Conservation (phyloP, 768 basidiomycete genomes). For the Lentinula boryana region DNA sequence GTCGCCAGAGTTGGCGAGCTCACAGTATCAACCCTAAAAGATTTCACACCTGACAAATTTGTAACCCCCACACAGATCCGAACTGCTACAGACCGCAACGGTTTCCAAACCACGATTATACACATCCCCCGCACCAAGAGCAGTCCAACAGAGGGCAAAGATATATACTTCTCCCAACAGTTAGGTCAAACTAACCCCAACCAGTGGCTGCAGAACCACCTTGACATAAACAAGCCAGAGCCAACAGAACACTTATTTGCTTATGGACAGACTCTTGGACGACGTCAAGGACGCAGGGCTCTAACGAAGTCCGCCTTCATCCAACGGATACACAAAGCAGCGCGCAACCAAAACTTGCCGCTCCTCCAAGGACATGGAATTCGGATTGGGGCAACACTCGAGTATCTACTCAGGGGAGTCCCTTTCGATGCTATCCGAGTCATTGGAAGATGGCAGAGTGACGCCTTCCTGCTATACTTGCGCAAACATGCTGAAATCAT, state of each 20-base stretch:
- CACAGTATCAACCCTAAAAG: conserved; percentile 22
- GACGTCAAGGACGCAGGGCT: too few relatives aligned
- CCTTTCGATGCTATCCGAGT: too few relatives aligned
- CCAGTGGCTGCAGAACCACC: conserved; percentile 17
- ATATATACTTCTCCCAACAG: conserved; percentile 26
- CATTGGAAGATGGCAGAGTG: conserved; percentile 17
- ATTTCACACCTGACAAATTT: conserved; percentile 23
- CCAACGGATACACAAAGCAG: conserved; percentile 4
- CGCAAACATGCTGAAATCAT: conserved; percentile 14
- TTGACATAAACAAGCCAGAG: conserved; percentile 22
- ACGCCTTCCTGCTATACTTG: conserved; percentile 16
- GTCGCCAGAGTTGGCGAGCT: conserved; percentile 11
- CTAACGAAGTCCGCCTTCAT: conserved; percentile 20
- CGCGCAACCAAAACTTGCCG: background rate
- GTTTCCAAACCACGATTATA: conserved; percentile 19
- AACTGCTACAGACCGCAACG: conserved; percentile 16
- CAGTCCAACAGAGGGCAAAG: conserved; percentile 17
- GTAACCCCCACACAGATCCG: conserved; percentile 19
- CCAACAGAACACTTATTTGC: conserved; percentile 22
- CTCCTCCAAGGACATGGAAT: conserved; percentile 20
- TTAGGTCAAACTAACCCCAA: conserved; percentile 18
- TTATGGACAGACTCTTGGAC: too few relatives aligned
- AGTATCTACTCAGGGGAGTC: conserved; percentile 20
- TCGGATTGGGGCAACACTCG: conserved; percentile 17
- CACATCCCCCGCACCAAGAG: conserved; percentile 23